Evolutionary conservation across 768 basidiomycete genomes (phyloP), one percentile per base, ranked within the genome.

Genomic region (Boletus fagicola): DNA sequence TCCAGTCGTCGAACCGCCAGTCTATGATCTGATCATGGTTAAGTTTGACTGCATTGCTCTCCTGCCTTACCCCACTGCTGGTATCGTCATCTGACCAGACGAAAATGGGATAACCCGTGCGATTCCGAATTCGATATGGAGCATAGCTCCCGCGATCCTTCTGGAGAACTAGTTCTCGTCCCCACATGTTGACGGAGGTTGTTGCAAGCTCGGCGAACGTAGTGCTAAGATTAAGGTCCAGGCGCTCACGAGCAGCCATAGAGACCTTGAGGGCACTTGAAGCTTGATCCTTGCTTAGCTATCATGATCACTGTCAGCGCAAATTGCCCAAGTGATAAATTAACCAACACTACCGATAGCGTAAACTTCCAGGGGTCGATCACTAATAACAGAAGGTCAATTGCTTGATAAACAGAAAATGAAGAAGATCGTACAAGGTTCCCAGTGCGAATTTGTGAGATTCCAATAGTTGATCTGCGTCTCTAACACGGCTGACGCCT

Each of bases 1-100:
- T 88, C 89, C 93, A 94, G 66, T 98, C 95, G 68, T 98, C 94
- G 65, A 98, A 98, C 54, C 97, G 81, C 97, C 97, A 98, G 55
- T 98, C 95, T 5, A 92, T 77, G 9, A 80, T 84, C 65, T 91
- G 81, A 38, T 89, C 88, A 61, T 93, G 82, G 20, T 83, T 75
- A 38, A 99, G 75, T 64, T 85, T 83, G 43, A 85, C 78, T 31
- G 80, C 76, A 31, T 77, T 77, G 3, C 76, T 69, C 56, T 84
- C 81, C 46, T 79, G 80, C 15, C 74, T 70, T 53, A 74, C 69
- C 53, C 74, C 75, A 26, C 70, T 62, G 62, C 65, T 80, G 36
- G 81, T 81, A 48, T 91, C 89, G 20, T 80, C 70, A 62, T 96
- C 94, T 3, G 93, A 85, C 92, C 93, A 95, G 11, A 99, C 74